phyloP scores from a whole-genome alignment of 164 flowering plant genomes.

The Paratinospora sagittata region DNA sequence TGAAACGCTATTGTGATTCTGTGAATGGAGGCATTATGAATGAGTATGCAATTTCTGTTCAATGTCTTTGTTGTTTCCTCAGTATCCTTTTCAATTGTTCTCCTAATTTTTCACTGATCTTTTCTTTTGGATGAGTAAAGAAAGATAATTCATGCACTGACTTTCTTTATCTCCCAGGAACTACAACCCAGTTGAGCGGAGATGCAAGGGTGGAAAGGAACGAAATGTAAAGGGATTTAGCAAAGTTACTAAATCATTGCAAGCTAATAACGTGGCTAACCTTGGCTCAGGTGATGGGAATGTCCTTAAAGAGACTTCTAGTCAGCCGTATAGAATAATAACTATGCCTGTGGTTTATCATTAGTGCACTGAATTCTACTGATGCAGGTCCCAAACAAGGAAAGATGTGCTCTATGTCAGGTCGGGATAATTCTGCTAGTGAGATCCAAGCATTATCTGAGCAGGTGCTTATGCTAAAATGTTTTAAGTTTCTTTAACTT shows the following conservation, averaged over 20 bases:
- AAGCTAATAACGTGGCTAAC: conserved; percentile 40
- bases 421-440: conserved; percentile 26
- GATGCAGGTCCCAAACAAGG: conserved; percentile 41
- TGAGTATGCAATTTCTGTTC: conserved; percentile 43
- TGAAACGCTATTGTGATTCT: conserved; percentile 89
- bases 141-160: not conserved
- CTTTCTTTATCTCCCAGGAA: conserved; percentile 36
- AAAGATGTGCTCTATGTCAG: conserved; percentile 24
- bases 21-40: conserved; percentile 86
- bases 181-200: conserved; percentile 81
- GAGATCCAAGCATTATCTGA: conserved; percentile 47
- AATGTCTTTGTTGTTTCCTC: not conserved
- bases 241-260: conserved; percentile 57
- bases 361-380: conserved; percentile 6
- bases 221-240: conserved; percentile 35
- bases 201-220: conserved; percentile 66
- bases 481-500: not conserved
- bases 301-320: conserved; percentile 28
- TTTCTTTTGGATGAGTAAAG: not conserved
- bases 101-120: not conserved
- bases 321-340: conserved; percentile 23
- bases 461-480: conserved; percentile 36
- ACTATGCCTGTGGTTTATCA: not conserved
- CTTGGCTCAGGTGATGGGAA: conserved; percentile 28
- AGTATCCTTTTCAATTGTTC: not conserved